Base-by-base conservation (phyloP, 2,329 filamentous ascomycete species). In the Exophiala aquamarina region DNA sequence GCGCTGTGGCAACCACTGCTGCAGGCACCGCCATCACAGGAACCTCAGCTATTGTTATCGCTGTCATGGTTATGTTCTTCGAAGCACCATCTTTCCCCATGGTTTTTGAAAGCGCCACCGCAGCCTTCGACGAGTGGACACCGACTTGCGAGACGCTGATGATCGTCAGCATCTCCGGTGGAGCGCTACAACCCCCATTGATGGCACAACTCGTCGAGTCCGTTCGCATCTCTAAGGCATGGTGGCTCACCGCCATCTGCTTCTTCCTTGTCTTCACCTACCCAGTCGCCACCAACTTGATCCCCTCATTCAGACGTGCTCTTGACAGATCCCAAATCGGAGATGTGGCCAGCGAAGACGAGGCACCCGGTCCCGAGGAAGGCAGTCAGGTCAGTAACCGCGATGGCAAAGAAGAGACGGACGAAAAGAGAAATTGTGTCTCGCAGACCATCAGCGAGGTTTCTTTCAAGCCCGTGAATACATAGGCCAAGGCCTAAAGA, bases 61-160 rank as follows among this genome's bases (percentile, higher is more conserved):
- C 87, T 2, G 73, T 84, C 31, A 59, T 91, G 20, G 86, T 87
- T 54, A 84, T 89, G 59, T 89, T 94, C 66, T 88, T 86, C 60
- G 88, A 91, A 65, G 86, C 84, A 0, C 87, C 89, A 37, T 81
- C 88, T 55, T 95, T 87, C 74, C 89, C 89, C 0, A 82, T 91
- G 2, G 83, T 93, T 49, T 89, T 90, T 55, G 83, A 58, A 47
- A 55, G 44, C 19, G 50, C 56, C 20, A 55, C 54, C 2, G 49
- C 56, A 19, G 41, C 39, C 10, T 47, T 50, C 26, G 54, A 50
- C 10, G 49, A 56, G 35, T 58, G 56, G 54, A 56, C 49, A 14
- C 46, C 56, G 8, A 51, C 50, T 9, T 54, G 48, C 38, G 56
- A 58, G 51, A 52, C 54, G 3, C 21, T 54, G 15, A 53, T 57